These are phyloP conservation scores for Zea luxurians DNA, from an alignment of 176 grass and related monocot species.

Conservation along the genomic window DNA sequence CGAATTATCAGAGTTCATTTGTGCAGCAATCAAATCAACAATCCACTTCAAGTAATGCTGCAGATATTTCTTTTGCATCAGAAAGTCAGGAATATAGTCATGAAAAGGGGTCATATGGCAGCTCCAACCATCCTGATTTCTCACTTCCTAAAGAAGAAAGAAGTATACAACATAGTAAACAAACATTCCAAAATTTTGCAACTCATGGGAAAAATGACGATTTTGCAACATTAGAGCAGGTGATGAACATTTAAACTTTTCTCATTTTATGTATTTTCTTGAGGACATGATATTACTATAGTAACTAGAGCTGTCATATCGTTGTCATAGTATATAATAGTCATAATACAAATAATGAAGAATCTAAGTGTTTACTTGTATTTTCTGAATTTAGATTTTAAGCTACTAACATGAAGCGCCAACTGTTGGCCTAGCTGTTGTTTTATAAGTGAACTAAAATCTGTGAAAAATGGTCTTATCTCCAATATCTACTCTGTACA, in stretches of 20 bases:
- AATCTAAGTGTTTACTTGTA: background rate
- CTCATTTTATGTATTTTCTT: conserved; percentile 26
- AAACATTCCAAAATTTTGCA: conserved; percentile 48
- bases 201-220: conserved; percentile 66
- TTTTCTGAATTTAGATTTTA: conserved; percentile 19
- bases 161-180: conserved; percentile 28
- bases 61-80: conserved; percentile 42
- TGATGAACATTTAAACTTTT: conserved; percentile 32
- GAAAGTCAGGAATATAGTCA: conserved; percentile 43
- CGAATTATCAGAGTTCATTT: conserved; percentile 43
- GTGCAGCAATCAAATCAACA: conserved; percentile 42
- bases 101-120: conserved; percentile 49
- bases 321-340: background rate
- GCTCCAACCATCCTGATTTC: conserved; percentile 36
- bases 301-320: conserved; percentile 4
- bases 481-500: conserved; percentile 9
- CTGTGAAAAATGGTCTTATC: background rate
- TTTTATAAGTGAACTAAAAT: conserved; percentile 16
- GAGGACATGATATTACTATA: conserved; percentile 22
- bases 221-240: conserved; percentile 96
- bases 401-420: conserved; percentile 2
- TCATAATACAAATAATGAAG: background rate
- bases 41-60: conserved; percentile 27
- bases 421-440: background rate
- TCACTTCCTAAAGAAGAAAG: conserved; percentile 49